Conservation (phyloP, 352 stramenopile species). For the Phytopythium cucurbitacearum region DNA sequence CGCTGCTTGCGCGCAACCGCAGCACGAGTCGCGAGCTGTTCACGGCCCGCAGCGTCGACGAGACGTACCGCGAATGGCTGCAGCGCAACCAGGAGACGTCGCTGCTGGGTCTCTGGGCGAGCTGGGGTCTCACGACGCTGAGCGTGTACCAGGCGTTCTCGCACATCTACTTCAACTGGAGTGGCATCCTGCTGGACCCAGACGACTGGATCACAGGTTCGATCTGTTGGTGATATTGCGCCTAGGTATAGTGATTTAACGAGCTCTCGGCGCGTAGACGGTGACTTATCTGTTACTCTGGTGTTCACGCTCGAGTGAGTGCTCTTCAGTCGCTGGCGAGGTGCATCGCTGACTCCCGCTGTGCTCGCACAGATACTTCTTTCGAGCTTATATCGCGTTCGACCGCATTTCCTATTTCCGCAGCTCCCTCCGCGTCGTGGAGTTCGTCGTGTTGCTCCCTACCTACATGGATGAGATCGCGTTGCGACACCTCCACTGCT, state of each 20-base stretch:
- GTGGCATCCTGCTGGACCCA: conserved; percentile 18
- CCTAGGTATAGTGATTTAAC: not conserved
- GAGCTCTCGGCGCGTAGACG: conserved; percentile 12
- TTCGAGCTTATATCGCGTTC: conserved; percentile 58
- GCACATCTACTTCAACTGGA: conserved; percentile 67
- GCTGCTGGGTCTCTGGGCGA: conserved; percentile 34
- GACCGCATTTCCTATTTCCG: conserved; percentile 57
- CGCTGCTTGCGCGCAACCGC: conserved; percentile 15
- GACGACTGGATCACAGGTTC: conserved; percentile 48
- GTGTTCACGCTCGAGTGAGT: conserved; percentile 71
- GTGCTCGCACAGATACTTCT: conserved; percentile 26
- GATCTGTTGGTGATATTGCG: not conserved
- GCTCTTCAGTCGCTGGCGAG: not conserved
- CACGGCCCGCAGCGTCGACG: conserved; percentile 27
- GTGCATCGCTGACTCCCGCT: not conserved
- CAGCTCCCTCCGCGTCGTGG: conserved; percentile 43
- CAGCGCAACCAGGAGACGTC: conserved; percentile 74
- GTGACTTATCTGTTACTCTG: conserved; percentile 57
- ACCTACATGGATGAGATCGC: conserved; percentile 14
- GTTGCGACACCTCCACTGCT: not conserved
- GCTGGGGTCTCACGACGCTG: conserved; percentile 38
- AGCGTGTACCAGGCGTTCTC: conserved; percentile 65
- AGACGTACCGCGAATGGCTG: conserved; percentile 58
- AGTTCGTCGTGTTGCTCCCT: conserved; percentile 58
- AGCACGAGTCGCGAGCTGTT: conserved; percentile 27